phyloP scores from a whole-genome alignment of 2,329 filamentous ascomycete species.

The Dryadomyces quercivorus region DNA sequence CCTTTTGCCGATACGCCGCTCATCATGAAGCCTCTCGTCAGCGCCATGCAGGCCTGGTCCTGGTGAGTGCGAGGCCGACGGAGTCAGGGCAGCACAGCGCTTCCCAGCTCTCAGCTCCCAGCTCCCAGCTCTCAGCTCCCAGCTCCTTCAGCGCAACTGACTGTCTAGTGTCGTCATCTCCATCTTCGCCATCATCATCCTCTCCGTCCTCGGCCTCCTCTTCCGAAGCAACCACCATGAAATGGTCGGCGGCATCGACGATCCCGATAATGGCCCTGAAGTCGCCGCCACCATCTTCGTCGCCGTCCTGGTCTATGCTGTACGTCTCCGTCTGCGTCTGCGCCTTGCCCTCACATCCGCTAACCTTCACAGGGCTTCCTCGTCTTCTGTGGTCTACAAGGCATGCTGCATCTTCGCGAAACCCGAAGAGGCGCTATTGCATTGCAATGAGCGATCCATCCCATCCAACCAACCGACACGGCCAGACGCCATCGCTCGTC shows the following conservation, averaged over 20 bases:
- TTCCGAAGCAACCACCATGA: constrained; percentile 73
- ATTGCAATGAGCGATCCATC: constrained; percentile 29
- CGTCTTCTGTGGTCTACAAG: constrained; percentile 83
- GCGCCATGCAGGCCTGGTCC: constrained; percentile 86
- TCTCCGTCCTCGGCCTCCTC: constrained; percentile 53
- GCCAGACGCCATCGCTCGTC: no score
- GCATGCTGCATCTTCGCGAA: constrained; percentile 72
- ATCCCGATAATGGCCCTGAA: constrained; percentile 60
- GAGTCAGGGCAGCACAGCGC: no score
- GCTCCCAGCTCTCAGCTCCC: no score
- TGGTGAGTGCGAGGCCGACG: constrained; percentile 48
- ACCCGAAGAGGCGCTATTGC: constrained; percentile 75
- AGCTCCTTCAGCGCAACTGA: not conserved
- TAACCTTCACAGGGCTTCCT: constrained; percentile 57
- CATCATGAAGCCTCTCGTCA: constrained; percentile 89
- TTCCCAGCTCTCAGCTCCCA: no score
- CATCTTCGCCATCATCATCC: constrained; percentile 51
- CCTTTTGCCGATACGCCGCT: constrained; percentile 10
- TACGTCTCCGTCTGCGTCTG: constrained; percentile 37
- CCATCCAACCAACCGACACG: no score
- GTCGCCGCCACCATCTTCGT: constrained; percentile 80
- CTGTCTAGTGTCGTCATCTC: constrained; percentile 58
- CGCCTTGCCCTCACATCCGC: not conserved
- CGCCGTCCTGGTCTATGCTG: constrained; percentile 78
- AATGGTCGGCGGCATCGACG: constrained; percentile 63